Base-by-base conservation (phyloP, 768 basidiomycete genomes). In the Gymnopilus junonius region DNA sequence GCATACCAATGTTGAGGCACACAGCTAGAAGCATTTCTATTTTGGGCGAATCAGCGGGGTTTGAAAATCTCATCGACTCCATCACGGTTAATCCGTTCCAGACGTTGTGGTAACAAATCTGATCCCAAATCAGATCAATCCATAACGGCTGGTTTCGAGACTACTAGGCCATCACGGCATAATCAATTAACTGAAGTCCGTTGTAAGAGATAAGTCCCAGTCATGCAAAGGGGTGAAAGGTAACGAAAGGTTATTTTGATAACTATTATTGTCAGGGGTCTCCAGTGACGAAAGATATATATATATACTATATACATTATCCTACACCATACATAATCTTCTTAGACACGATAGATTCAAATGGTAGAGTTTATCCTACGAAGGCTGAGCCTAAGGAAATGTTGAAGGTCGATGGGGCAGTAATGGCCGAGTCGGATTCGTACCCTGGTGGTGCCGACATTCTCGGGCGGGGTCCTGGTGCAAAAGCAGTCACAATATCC, bases 401-500 rank as follows among this genome's bases (percentile, higher is more conserved):
- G 0, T 17, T 10, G 25, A 48, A 32, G 27, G 15, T 23, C 14
- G 20, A 40, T 3, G 21, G 8, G 10, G 57, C 21, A 42, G 53
- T 14, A 20, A 55, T 20, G 21, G 58, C 34, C 32, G 39, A 48
- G 35, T 65, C 64, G 7, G 58, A 50, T 31, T 74, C 71, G 32
- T 76, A 73, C 25, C 69, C 67, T 10, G 76, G 77, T 51, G 76
- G 73, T 12, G 74, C 68, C 35, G 71, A 75, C 61, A 64, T 73
- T 56, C 72, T 66, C 32, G 76, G 76, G 25, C 69, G 70, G 29
- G 76, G 74, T 12, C 75, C 75, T 35, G 59, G 63, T 20, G 75
- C 70, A 57, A 73, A 73, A 21, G 70, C 67, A 35, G 79, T 76
- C 12, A 72, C 75, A 21, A 82, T 74, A 51, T 77, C 74, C 20